Base-by-base conservation (phyloP, 805 yeast genomes). In the Alloascoidea africana region DNA sequence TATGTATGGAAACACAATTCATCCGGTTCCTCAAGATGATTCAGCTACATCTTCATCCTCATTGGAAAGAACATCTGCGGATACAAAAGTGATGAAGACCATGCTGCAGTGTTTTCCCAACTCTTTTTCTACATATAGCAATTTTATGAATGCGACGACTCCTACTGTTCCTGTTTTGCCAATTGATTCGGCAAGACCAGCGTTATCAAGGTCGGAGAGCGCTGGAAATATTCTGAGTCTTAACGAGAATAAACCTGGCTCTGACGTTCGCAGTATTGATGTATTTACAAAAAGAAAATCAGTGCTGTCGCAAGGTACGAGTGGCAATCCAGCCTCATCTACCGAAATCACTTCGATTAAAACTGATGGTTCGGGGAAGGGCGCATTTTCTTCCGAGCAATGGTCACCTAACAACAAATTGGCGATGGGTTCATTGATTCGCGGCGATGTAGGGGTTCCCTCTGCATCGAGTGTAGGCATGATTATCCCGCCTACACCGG, bases 341-440 rank as follows among this genome's bases (percentile, higher is more conserved):
- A n/a, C n/a, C n/a, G n/a, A n/a, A n/a, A n/a, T n/a, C n/a, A n/a
- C n/a, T n/a, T n/a, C n/a, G n/a, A 23, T 23, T 23, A 23, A 23
- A 8, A n/a, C 8, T 23, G 30, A 23, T 23, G 8, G 13, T 23
- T 23, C 30, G 8, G 30, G n/a, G 8, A 23, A 23, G 8, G 13
- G 8, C 8, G 8, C 13, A n/a, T 23, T n/a, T 23, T 23, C 30
- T 23, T 23, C 30, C 8, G n/a, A n/a, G n/a, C n/a, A n/a, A n/a
- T n/a, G n/a, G n/a, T n/a, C n/a, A n/a, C n/a, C n/a, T n/a, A n/a
- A n/a, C n/a, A n/a, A n/a, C n/a, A 23, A 23, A 23, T 23, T n/a
- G 30, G 8, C n/a, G n/a, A 8, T 42, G 42, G 47, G 47, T 4
- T 14, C 46, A n/a, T 23, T 44, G 11, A 37, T 44, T 15, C 42